These are phyloP conservation scores for Areca catechu DNA, from an alignment of 176 grass and related monocot species.

Conservation along the genomic window DNA sequence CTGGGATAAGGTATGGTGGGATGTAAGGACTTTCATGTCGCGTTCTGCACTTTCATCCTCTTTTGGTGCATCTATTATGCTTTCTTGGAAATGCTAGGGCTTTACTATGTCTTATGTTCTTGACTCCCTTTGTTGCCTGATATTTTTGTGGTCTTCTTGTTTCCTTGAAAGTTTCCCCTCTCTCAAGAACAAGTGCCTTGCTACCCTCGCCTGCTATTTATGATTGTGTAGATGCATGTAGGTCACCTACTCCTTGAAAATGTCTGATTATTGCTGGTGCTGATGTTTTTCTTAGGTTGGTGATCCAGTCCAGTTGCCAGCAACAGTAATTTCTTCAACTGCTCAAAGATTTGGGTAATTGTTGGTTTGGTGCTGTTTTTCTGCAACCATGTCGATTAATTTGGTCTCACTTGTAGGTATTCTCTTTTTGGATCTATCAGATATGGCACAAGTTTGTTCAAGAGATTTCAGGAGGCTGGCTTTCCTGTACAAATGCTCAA, in stretches of 20 bases:
- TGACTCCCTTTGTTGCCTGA: too few species aligned
- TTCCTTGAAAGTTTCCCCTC: too few species aligned
- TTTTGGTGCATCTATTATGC: too few species aligned
- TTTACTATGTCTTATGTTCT: too few species aligned
- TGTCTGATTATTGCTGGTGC: too few species aligned
- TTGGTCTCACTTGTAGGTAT: background rate
- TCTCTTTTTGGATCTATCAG: constrained; percentile 31
- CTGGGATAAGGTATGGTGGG: too few species aligned
- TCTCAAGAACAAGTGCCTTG: too few species aligned
- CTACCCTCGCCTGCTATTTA: background rate
- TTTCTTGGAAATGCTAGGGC: too few species aligned
- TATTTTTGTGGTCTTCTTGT: too few species aligned
- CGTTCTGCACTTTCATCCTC: too few species aligned
- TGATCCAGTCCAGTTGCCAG: constrained; percentile 89
- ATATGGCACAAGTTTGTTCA: constrained; percentile 87
- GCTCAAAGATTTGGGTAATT: constrained; percentile 80
- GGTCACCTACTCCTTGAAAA: background rate
- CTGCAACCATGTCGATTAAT: constrained; percentile 9
- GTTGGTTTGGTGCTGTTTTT: background rate
- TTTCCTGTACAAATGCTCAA: constrained; percentile 98
- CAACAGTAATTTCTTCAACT: constrained; percentile 79
- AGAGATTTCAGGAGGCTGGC: constrained; percentile 90
- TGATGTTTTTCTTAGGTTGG: constrained; percentile 48
- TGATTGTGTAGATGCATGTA: constrained; percentile 10
- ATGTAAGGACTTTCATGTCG: too few species aligned